Evolutionary conservation across 768 basidiomycete species (phyloP), one percentile per base, ranked within the genome.

Genomic region (Russula virescens): DNA sequence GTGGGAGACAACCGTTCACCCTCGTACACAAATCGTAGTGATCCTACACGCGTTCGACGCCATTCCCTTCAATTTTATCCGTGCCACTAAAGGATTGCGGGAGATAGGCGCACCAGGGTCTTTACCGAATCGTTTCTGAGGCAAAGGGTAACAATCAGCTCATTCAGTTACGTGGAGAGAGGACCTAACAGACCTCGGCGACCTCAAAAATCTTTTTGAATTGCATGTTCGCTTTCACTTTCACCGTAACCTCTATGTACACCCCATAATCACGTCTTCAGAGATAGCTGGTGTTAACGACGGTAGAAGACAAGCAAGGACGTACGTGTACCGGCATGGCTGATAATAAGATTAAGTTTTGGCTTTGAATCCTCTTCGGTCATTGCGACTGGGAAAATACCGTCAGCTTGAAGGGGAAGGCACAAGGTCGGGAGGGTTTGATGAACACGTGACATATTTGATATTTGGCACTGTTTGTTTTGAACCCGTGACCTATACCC

Each of bases 131-230:
- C 62, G 62, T 55, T 66, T 63, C 65, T 66, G 38, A 11, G 4
- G 11, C 10, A 31, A 31, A 35, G 2, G 35, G 4, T 23, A 5
- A 23, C 31, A 4, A 10, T 45, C 28, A 45, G 56, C 19, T 40
- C 21, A 40, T 7, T 31, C 1, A 26, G 31, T n/a, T 3, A 34
- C 23, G 10, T 3, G n/a, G 26, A 53, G 23, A 19, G 14, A 19
- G 14, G 42, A 21, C 0, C n/a, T 13, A 2, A 47, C 62, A 45
- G 18, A 66, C 65, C 62, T 66, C 65, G 21, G 65, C 65, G 1
- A 64, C 65, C 16, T 66, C 65, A 23, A 66, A 66, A 13, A 64
- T 66, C 9, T 66, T 66, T 55, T 60, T 66, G 28, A 66, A 66
- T 10, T 47, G 65, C 65, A 66, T 66, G 45, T 60, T 66, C 16